Base-by-base conservation (phyloP, 1,139 yeast genomes). In the Magnusiomyces ingens region DNA sequence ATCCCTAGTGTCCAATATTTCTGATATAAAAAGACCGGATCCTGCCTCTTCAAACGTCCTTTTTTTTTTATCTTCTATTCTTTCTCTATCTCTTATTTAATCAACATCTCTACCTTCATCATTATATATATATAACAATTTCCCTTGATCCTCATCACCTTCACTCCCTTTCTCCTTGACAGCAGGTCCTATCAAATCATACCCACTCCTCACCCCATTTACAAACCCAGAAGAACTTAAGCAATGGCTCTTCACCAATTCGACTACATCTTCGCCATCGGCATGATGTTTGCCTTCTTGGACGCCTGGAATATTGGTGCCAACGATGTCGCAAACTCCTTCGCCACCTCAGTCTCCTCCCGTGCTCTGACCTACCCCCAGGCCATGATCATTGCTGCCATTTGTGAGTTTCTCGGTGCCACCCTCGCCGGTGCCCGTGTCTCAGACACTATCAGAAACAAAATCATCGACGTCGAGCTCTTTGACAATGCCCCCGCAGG, bases 281-380 rank as follows among this genome's bases (percentile, higher is more conserved):
- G 81, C 51, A 78, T 83, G 78, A 70, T 84, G 57, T 84, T 85
- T 70, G 90, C 89, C 59, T 82, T 83, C 73, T 73, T 84, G 62
- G 90, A 59, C 69, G 91, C 91, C n/a, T 85, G 82, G 78, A 83
- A 83, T 66, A 85, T 84, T 62, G 94, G 94, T 53, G 94, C 93
- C 45, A 85, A 85, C 65, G 93, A 85, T 74, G 90, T 84, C 56
- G 86, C 93, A 41, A 85, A 85, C 71, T 84, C 93, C 2, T 85
- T 83, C 65, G 85, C 91, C 1, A 82, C 90, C 1, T 65, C 69
- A 2, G 81, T 84, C 21, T 81, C 90, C 3, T 82, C 91, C 12
- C 72, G 86, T 61, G 78, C 89, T 22, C 71, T 85, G 58, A 79
- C 79, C 54, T 83, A 83, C 67, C 80, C 85, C 80, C 93, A 85